These are phyloP conservation scores for Emergomyces pasteurianus DNA, from an alignment of 2,329 filamentous ascomycete genomes.

Conservation along the genomic window DNA sequence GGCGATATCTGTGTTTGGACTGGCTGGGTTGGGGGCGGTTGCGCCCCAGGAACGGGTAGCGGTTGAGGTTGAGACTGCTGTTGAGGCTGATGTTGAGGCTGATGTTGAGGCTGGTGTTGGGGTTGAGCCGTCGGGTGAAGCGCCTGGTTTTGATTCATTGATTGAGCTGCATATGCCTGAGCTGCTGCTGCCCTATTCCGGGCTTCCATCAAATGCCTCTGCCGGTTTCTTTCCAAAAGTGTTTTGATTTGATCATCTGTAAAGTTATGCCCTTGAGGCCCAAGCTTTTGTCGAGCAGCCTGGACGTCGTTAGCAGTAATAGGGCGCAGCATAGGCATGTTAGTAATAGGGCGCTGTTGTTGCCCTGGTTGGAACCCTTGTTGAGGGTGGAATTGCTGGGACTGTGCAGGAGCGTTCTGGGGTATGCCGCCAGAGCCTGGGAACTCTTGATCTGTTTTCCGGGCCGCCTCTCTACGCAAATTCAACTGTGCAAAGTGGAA, in stretches of 20 bases:
- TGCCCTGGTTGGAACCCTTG: slow-evolving; percentile 20
- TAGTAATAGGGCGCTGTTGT: slow-evolving; percentile 17
- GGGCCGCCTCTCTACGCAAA: slow-evolving; percentile 18
- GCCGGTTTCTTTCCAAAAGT: slow-evolving; percentile 23
- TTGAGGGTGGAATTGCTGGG: slow-evolving; percentile 15
- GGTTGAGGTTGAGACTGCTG: too few species aligned
- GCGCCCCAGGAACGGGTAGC: slow-evolving; percentile 14
- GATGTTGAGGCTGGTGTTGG: slow-evolving; percentile 10
- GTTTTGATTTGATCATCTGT: slow-evolving; percentile 34
- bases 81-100: too few species aligned
- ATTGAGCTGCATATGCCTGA: slow-evolving; percentile 15
- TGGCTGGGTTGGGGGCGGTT: slow-evolving; percentile 16
- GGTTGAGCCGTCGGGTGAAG: slow-evolving; percentile 14
- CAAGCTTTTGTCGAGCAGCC: slow-evolving; percentile 25
- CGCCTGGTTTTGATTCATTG: slow-evolving; percentile 16
- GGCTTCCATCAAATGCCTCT: slow-evolving; percentile 23
- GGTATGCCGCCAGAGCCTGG: slow-evolving; percentile 15
- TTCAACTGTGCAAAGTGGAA: slow-evolving; percentile 32
- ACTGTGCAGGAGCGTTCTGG: slow-evolving; percentile 14
- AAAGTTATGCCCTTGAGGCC: slow-evolving; percentile 21
- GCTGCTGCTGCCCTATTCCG: slow-evolving; percentile 15
- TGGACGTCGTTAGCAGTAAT: slow-evolving; percentile 27
- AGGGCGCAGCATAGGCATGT: slow-evolving; percentile 22
- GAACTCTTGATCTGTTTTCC: slow-evolving; percentile 12
- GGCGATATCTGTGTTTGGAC: slow-evolving; percentile 11